Conservation (phyloP, 345 rosid species). For the Linum lewisii region DNA sequence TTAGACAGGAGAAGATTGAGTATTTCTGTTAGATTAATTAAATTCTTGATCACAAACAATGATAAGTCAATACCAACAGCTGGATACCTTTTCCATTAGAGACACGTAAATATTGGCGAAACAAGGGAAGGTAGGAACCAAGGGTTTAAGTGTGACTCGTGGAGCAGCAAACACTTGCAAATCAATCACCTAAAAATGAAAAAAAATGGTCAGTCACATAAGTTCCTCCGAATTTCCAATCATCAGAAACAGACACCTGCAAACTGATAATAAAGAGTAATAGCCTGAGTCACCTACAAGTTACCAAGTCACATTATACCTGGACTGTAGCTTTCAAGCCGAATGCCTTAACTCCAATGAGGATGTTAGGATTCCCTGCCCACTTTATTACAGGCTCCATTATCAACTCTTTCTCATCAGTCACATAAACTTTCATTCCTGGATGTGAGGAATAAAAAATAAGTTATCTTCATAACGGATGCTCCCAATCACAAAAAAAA, state of each 20-base stretch:
- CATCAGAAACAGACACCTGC: conserved; percentile 10
- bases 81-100: conserved; percentile 81
- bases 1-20: no score
- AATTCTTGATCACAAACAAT: background rate
- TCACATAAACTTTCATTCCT: conserved; percentile 94
- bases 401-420: conserved; percentile 93
- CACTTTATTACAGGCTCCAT: conserved; percentile 89
- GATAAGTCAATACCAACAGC: conserved; percentile 1
- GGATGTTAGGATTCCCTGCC: conserved; percentile 89
- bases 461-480: background rate
- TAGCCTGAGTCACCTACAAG: no score
- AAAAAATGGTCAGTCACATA: conserved; percentile 1
- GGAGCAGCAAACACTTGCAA: conserved; percentile 24
- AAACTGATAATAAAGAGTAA: background rate
- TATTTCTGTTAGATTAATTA: no score
- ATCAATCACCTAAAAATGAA: background rate
- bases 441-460: background rate
- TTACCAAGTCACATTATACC: conserved; percentile 29
- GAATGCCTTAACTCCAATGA: conserved; percentile 71
- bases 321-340: conserved; percentile 89
- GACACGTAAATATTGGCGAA: conserved; percentile 81
- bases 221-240: conserved; percentile 9
- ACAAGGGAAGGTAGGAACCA: conserved; percentile 93
- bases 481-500: background rate
- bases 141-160: conserved; percentile 86